Evolutionary conservation across 2,329 filamentous ascomycete genomes (phyloP), one percentile per base, ranked within the genome.

Genomic region (Harringtonia aguacate): DNA sequence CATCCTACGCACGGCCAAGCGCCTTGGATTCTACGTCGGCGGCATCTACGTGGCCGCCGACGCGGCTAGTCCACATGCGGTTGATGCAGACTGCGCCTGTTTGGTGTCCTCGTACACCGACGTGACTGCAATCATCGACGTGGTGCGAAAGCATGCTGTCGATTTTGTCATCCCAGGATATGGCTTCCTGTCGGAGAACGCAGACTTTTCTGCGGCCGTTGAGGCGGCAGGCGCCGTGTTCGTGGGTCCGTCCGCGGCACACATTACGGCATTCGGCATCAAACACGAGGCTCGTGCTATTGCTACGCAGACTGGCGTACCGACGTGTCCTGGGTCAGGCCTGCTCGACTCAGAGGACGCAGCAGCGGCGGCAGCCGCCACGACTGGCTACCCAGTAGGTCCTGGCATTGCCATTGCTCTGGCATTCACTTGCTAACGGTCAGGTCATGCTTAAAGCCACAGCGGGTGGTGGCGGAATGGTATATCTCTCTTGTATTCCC

Each of bases 391-490:
- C 46, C 67, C 68, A 14, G n/a, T n/a, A n/a, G n/a, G n/a, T n/a
- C n/a, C n/a, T n/a, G n/a, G n/a, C n/a, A n/a, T n/a, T n/a, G n/a
- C n/a, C n/a, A n/a, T n/a, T n/a, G n/a, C n/a, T n/a, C n/a, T n/a
- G n/a, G n/a, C n/a, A n/a, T n/a, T n/a, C n/a, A n/a, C n/a, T n/a
- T n/a, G n/a, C n/a, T n/a, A n/a, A n/a, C n/a, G n/a, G n/a, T n/a
- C n/a, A n/a, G n/a, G 65, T 78, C 20, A 62, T 63, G 55, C 62
- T 78, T 27, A 84, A 84, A 57, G 75, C 75, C 1, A 73, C 75
- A 0, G 75, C 68, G 27, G 75, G 75, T 4, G 78, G 80, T 2
- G 81, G 79, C 5, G 79, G 79, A 4, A 81, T 82, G 67, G n/a
- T n/a, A n/a, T n/a, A n/a, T n/a, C n/a, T n/a, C n/a, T n/a, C n/a